These are phyloP conservation scores for Dipteronia dyeriana DNA, from an alignment of 345 rosid genomes.

Conservation along the genomic window DNA sequence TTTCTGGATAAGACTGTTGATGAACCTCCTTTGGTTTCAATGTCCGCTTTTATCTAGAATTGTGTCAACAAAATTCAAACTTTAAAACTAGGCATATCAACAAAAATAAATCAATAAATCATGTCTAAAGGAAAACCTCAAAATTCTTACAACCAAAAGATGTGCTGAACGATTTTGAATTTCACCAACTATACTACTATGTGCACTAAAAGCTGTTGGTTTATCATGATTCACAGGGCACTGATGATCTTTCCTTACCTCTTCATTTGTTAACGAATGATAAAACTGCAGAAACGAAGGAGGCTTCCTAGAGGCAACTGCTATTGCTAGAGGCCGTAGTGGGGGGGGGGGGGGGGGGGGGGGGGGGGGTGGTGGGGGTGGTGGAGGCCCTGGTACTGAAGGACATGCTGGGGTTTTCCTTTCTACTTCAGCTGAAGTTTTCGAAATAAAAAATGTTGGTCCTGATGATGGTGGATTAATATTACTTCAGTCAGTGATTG, in stretches of 20 bases:
- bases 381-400: conserved; percentile 53
- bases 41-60: conserved; percentile 74
- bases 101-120: conserved; percentile 4
- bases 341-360: no score
- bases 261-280: conserved; percentile 52
- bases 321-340: conserved; percentile 46
- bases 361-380: conserved; percentile 76
- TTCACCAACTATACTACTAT: conserved; percentile 84
- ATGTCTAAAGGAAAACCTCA: not conserved
- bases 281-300: conserved; percentile 51
- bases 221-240: conserved; percentile 35
- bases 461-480: conserved; percentile 24
- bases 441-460: conserved; percentile 25
- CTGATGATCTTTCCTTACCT: conserved; percentile 39
- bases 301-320: conserved; percentile 47
- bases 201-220: conserved; percentile 46
- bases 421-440: conserved; percentile 26
- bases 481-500: conserved; percentile 34
- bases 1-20: conserved; percentile 68
- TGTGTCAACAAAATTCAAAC: conserved; percentile 12
- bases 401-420: conserved; percentile 30
- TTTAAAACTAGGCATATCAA: conserved; percentile 5
- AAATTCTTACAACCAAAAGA: conserved; percentile 70
- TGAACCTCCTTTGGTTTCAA: conserved; percentile 81
- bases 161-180: conserved; percentile 88